Conservation (phyloP, 768 basidiomycete genomes). For the Sarcodon aspratus region DNA sequence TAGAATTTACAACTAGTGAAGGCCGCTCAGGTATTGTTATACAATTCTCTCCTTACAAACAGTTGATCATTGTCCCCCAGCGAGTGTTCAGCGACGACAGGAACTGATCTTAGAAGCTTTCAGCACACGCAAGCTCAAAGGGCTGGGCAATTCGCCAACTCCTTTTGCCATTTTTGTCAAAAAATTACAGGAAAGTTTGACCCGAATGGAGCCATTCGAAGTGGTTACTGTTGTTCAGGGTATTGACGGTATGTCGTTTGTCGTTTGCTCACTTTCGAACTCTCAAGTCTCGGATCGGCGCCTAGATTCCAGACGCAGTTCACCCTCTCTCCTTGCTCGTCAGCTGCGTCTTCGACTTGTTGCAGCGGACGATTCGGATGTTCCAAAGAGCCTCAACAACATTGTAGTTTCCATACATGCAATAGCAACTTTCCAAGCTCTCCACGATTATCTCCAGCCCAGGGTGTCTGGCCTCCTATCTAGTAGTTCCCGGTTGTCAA, state of each 20-base stretch:
- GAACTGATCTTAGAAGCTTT: constrained; percentile 77
- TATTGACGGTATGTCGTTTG: constrained; percentile 51
- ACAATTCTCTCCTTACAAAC: constrained; percentile 2
- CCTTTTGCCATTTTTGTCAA: constrained; percentile 78
- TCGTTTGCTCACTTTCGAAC: constrained; percentile 1
- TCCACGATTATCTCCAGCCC: constrained; percentile 93
- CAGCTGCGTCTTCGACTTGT: constrained; percentile 83
- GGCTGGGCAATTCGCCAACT: constrained; percentile 32
- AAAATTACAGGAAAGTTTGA: constrained; percentile 91
- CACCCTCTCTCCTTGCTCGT: constrained; percentile 84
- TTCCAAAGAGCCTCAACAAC: constrained; percentile 78
- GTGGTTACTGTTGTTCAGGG: constrained; percentile 83
- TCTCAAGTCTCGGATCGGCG: background rate
- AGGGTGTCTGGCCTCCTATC: constrained; percentile 66
- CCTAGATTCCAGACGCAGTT: constrained; percentile 81
- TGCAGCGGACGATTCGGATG: constrained; percentile 82
- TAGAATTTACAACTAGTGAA: constrained; percentile 70
- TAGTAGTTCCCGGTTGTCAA: constrained; percentile 56
- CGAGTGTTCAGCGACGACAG: constrained; percentile 52
- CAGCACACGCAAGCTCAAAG: constrained; percentile 38
- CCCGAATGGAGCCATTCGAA: constrained; percentile 91
- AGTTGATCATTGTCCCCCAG: constrained; percentile 27
- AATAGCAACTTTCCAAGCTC: constrained; percentile 94
- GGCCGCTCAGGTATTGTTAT: constrained; percentile 40
- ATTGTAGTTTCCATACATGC: constrained; percentile 97